Conservation (phyloP, 208 protist genomes). For the Porcisia deanei region DNA sequence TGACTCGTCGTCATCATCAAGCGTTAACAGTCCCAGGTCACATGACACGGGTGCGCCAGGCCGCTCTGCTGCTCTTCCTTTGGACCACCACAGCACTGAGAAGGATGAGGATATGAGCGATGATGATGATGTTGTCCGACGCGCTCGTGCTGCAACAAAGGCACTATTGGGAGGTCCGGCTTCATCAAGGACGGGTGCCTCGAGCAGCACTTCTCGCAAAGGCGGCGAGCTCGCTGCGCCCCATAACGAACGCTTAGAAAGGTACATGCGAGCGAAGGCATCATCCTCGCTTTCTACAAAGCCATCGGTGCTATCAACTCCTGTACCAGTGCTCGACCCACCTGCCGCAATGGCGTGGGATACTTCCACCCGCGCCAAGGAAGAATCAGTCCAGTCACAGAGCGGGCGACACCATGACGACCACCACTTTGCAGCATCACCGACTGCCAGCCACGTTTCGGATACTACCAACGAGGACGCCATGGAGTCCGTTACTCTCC, state of each 20-base stretch:
- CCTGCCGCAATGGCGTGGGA: not conserved
- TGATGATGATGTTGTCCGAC: constrained; percentile 28
- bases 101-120: constrained; percentile 18
- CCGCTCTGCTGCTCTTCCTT: not conserved
- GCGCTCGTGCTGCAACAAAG: constrained; percentile 25
- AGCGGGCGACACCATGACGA: not conserved
- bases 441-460: not conserved
- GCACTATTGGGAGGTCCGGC: constrained; percentile 13
- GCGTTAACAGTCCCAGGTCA: constrained; percentile 5
- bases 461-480: not conserved
- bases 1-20: constrained; percentile 23
- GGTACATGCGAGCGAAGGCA: constrained; percentile 19
- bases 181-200: not conserved
- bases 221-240: not conserved
- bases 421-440: not conserved
- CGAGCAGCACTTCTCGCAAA: not conserved
- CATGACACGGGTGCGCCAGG: not conserved
- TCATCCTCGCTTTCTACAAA: constrained; percentile 1
- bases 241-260: constrained; percentile 12
- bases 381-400: not conserved
- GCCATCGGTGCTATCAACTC: not conserved
- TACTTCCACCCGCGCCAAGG: not conserved
- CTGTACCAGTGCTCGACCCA: not conserved
- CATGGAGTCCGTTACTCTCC: not conserved
- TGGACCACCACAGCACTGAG: not conserved